phyloP scores from a whole-genome alignment of 1,139 yeast genomes.

The Zhuliangozyma parablackwelliae region DNA sequence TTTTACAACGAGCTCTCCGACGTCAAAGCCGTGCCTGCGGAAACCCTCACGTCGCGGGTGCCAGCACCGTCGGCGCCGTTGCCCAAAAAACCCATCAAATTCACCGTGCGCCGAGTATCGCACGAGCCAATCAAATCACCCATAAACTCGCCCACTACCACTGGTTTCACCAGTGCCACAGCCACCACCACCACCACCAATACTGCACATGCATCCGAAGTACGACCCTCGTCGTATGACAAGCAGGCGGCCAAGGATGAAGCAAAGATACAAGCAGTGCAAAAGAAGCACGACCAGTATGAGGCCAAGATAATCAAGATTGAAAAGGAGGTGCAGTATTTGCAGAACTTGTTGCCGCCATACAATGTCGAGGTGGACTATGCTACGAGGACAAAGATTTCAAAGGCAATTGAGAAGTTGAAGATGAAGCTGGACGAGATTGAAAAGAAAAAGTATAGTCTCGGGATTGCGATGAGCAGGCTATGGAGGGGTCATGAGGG shows the following conservation, averaged over 20 bases:
- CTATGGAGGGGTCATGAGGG: conserved; percentile 44
- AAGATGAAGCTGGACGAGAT: conserved; percentile 39
- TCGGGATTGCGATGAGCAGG: conserved; percentile 43
- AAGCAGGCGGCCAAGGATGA: conserved; percentile 5
- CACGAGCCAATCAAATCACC: conserved; percentile 26
- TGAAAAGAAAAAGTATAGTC: conserved; percentile 38
- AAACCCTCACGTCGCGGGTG: too few relatives aligned
- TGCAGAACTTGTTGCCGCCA: conserved; percentile 41
- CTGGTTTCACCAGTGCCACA: conserved; percentile 7
- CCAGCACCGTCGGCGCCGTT: conserved; percentile 3
- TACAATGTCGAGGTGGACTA: conserved; percentile 44
- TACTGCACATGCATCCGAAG: not conserved
- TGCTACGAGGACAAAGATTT: conserved; percentile 38
- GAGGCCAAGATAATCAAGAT: conserved; percentile 31
- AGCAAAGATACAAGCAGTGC: conserved; percentile 16
- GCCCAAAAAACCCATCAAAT: conserved; percentile 29
- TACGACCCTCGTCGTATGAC: not conserved
- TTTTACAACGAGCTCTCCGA: conserved; percentile 8
- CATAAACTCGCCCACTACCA: conserved; percentile 4
- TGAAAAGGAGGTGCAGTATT: conserved; percentile 38
- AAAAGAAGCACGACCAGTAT: conserved; percentile 35
- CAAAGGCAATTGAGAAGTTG: conserved; percentile 41
- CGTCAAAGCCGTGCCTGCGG: conserved; percentile 1
- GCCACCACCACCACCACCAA: conserved; percentile 10
- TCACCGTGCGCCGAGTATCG: conserved; percentile 42